Percentiles rank a stretch among this genome's conserved stretches.
phyloP scores from a whole-genome alignment of 129 eudicot species.

The Chrysanthemum seticuspe region DNA sequence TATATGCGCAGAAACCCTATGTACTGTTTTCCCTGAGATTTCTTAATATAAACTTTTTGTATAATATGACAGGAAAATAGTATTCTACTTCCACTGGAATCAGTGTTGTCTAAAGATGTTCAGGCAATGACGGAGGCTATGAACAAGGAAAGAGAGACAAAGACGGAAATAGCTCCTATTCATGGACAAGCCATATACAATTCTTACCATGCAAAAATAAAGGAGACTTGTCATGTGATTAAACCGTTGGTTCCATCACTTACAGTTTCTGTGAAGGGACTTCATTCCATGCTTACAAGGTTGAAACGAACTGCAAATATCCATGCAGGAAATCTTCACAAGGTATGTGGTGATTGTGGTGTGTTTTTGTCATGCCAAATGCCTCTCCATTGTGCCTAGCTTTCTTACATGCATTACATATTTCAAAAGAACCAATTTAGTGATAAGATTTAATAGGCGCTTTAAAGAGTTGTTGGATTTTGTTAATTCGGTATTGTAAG shows the following conservation, averaged over 20 bases:
- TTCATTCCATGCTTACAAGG: conserved; percentile 71
- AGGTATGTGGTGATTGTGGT: conserved; percentile 43
- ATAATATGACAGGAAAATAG: conserved; percentile 56
- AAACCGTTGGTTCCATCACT: conserved; percentile 79
- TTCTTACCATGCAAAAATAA: conserved; percentile 61
- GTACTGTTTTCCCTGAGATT: too few species aligned
- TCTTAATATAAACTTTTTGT: too few species aligned
- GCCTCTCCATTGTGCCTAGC: conserved; percentile 1
- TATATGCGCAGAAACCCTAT: too few species aligned
- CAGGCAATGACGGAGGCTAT: conserved; percentile 96
- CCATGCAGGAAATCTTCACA: conserved; percentile 98
- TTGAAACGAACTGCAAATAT: conserved; percentile 83
- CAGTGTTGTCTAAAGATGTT: conserved; percentile 81
- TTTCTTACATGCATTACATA: too few species aligned
- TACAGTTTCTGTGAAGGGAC: conserved; percentile 71
- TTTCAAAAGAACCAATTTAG: too few species aligned
- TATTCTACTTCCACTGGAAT: conserved; percentile 83
- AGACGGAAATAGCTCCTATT: conserved; percentile 78
- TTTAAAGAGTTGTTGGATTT: too few species aligned
- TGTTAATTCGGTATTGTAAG: too few species aligned
- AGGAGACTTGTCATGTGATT: conserved; percentile 64
- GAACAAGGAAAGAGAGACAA: conserved; percentile 74
- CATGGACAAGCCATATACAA: conserved; percentile 98
- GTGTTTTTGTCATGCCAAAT: conserved; percentile 8
- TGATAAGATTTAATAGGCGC: too few species aligned